Evolutionary conservation across 495 filamentous ascomycete genomes (phyloP), one percentile per base, ranked within the genome.

Genomic region (Astrothelium macrocarpum): DNA sequence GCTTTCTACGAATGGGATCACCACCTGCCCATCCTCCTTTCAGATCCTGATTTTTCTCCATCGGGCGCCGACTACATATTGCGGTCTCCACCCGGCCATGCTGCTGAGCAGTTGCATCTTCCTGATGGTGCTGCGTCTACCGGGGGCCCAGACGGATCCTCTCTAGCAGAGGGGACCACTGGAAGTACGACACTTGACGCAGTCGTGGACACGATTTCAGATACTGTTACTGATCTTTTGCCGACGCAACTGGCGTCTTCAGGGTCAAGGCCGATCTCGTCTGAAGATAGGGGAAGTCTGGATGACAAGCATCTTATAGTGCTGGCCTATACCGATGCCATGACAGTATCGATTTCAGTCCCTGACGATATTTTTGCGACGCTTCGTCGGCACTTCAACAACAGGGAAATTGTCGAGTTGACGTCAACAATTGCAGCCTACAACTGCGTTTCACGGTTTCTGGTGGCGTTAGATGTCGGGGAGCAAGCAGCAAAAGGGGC

Each of bases 21-120:
- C 58, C 90, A 94, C 70, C 80, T 82, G 39, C 90, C 88, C 1
- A 72, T 94, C 7, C 60, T 71, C 32, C 26, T 45, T 16, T 10
- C 36, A 32, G 26, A 49, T 16, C n/a, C 26, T 5, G 26, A 53
- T 11, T 28, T 29, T 18, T 9, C 39, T 11, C 43, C 43, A 3
- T 9, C 7, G 11, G 43, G 43, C 43, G 43, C 43, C 9, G 43
- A 49, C 3, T 49, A 49, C 18, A 49, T 49, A 3, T 49, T 49
- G 43, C 10, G n/a, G n/a, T 9, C 43, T 5, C 43, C 43, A 4
- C 9, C 18, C 3, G 43, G 90, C 90, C 3, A 87, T 93, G 65
- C 97, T 96, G 60, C 93, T 91, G 16, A 93, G 92, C 2, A 97
- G 80, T 32, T 94, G 93, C 71, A 87, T 90, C 63, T 88, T 83